Percentiles rank a stretch among this genome's conserved stretches.
Evolutionary conservation across 179 eudicot genomes (phyloP).

Genomic region (Pouteria campechiana): DNA sequence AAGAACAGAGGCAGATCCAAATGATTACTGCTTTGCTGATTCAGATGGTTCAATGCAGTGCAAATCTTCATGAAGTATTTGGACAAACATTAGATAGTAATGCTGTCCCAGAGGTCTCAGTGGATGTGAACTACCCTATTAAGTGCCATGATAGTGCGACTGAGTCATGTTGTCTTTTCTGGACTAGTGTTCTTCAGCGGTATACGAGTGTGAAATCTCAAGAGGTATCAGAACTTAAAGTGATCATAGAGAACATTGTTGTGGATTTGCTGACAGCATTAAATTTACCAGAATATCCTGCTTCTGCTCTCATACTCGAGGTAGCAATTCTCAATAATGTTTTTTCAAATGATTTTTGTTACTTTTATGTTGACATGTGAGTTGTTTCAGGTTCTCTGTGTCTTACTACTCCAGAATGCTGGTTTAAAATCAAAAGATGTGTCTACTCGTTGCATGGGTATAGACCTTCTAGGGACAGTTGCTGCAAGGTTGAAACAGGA

Average conservation of each 20-base stretch:
- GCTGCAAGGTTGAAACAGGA: slow-evolving; percentile 92
- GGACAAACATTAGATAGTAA: slow-evolving; percentile 40
- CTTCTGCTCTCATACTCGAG: slow-evolving; percentile 81
- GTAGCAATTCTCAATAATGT: slow-evolving; percentile 17
- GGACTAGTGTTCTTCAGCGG: slow-evolving; percentile 90
- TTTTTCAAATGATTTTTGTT: background rate
- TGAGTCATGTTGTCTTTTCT: slow-evolving; percentile 84
- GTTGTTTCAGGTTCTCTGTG: slow-evolving; percentile 88
- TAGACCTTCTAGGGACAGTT: slow-evolving; percentile 88
- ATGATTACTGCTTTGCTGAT: slow-evolving; percentile 75
- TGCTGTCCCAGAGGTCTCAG: slow-evolving; percentile 45
- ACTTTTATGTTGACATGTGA: slow-evolving; percentile 12
- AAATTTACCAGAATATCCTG: slow-evolving; percentile 95
- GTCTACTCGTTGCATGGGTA: slow-evolving; percentile 73
- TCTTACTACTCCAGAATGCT: slow-evolving; percentile 92
- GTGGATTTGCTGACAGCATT: slow-evolving; percentile 69
- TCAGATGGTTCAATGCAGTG: slow-evolving; percentile 79
- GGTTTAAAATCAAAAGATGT: slow-evolving; percentile 89
- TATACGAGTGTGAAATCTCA: slow-evolving; percentile 64
- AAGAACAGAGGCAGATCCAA: slow-evolving; percentile 97
- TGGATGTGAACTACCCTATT: slow-evolving; percentile 45
- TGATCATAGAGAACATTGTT: slow-evolving; percentile 79
- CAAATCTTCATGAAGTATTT: slow-evolving; percentile 79
- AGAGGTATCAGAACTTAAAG: slow-evolving; percentile 77
- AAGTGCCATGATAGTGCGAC: slow-evolving; percentile 85